phyloP scores from a whole-genome alignment of 2,329 filamentous ascomycete species.

The Falciphora oryzae region DNA sequence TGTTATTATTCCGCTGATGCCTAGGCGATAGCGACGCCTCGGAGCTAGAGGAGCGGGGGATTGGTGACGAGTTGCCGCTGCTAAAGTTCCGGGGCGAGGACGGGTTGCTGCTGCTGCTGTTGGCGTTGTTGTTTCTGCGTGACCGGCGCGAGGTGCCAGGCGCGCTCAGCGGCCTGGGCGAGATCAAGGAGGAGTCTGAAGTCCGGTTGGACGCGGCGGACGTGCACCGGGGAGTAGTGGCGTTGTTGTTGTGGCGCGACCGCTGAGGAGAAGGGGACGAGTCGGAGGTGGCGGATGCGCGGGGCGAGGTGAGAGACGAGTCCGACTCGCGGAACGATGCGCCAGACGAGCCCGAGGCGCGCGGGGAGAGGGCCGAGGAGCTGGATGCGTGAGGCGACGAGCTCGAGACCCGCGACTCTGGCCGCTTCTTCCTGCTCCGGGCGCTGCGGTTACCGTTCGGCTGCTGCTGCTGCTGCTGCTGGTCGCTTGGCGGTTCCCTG shows the following conservation, averaged over 20 bases:
- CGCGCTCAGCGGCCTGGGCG: neutral
- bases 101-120: constrained; percentile 1
- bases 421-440: neutral
- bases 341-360: neutral
- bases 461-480: neutral
- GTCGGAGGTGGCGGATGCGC: neutral
- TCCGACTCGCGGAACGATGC: neutral
- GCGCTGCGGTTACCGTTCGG: neutral
- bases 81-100: neutral
- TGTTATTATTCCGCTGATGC: neutral
- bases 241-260: neutral
- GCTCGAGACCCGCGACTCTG: neutral
- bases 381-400: neutral
- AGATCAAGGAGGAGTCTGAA: neutral
- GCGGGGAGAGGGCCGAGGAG: neutral
- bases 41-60: neutral
- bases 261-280: neutral
- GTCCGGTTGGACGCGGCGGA: neutral
- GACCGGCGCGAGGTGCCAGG: neutral
- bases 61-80: neutral
- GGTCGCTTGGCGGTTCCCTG: neutral
- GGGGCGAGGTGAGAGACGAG: neutral
- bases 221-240: neutral
- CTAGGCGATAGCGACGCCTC: neutral
- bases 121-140: constrained; percentile 7